Percentiles rank a stretch among this genome's conserved stretches.
Evolutionary conservation across 1,284 basidiomycete genomes (phyloP).

Genomic region (Ceratobasidium sp.): DNA sequence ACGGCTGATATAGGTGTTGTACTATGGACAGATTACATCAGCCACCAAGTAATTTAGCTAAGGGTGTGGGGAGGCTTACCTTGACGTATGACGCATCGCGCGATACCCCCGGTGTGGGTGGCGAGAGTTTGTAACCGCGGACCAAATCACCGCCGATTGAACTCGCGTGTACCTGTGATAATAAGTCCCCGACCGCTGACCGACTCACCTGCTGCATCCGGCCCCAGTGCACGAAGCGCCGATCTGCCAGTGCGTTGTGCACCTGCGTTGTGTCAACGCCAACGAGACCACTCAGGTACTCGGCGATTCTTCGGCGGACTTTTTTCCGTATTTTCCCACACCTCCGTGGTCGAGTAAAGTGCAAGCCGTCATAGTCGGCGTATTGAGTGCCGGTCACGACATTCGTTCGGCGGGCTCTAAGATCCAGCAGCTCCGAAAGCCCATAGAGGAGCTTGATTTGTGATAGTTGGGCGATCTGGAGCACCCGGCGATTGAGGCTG

Average conservation of each 20-base stretch:
- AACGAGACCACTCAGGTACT: neutral
- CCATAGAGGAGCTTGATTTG: conserved; percentile 26
- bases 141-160: no score
- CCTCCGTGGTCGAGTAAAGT: neutral
- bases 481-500: conserved; percentile 14
- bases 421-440: conserved; percentile 44
- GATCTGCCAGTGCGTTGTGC: neutral
- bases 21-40: neutral
- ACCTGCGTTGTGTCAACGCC: neutral
- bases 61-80: neutral
- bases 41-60: neutral
- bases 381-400: neutral
- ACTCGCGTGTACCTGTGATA: no score
- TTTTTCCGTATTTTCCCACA: conserved; percentile 45
- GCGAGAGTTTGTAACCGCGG: no score
- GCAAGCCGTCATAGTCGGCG: neutral
- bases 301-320: conserved; percentile 32
- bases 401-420: conserved; percentile 19
- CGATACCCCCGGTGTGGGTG: neutral
- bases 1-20: neutral
- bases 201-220: conserved; percentile 22
- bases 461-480: conserved; percentile 2
- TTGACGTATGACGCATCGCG: conserved; percentile 26
- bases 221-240: conserved; percentile 28
- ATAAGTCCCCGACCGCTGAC: neutral